Evolutionary conservation across 192 early-diverging fungal species (phyloP).

Genomic region (Linnemannia zychae): DNA sequence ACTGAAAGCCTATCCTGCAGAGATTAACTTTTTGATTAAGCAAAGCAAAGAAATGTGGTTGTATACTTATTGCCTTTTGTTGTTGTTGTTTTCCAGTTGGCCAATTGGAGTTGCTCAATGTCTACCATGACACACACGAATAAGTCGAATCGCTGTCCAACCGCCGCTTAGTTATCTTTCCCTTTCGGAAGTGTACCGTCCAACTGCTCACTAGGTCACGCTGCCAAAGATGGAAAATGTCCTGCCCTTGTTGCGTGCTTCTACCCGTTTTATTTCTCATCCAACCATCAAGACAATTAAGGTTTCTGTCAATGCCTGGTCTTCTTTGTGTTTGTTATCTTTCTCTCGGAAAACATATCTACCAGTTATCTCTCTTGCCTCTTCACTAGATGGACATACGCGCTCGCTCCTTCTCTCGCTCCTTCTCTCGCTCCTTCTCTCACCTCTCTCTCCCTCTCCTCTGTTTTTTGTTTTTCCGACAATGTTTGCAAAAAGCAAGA

Average conservation of each 20-base stretch:
- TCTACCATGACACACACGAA: neutral
- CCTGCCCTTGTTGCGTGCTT: neutral
- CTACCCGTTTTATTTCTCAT: neutral
- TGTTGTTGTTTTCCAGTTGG: no score
- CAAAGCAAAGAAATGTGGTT: no score
- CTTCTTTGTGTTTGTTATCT: no score
- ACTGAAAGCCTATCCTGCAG: no score
- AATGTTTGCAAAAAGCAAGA: neutral
- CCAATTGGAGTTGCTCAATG: neutral
- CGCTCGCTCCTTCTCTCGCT: neutral
- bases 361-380: neutral
- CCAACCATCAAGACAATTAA: neutral
- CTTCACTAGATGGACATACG: neutral
- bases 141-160: neutral
- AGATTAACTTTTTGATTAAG: no score
- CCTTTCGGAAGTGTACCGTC: neutral
- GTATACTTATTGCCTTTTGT: no score
- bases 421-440: neutral
- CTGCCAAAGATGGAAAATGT: neutral
- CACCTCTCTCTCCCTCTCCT: neutral
- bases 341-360: no score
- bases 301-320: no score
- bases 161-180: neutral
- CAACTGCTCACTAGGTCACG: neutral
- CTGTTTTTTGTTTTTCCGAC: neutral